Evolutionary conservation across 202 grass and related monocot species (phyloP).

Genomic region (Eragrostis tef): DNA sequence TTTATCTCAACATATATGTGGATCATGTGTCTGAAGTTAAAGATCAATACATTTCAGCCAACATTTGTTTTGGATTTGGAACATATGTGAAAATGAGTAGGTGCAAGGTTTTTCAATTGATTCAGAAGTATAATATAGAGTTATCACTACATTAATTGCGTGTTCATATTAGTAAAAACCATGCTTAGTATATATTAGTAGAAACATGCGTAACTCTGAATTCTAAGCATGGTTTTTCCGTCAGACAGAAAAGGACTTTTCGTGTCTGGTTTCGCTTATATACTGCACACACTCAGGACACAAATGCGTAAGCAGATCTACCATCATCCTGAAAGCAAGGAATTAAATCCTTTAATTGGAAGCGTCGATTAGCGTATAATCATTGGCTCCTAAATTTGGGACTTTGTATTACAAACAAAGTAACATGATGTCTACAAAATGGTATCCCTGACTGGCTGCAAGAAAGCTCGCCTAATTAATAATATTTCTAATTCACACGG

Average conservation of each 20-base stretch:
- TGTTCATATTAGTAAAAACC: no score
- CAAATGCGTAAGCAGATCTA: not conserved
- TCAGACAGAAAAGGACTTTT: not conserved
- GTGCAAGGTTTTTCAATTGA: constrained; percentile 4
- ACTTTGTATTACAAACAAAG: not conserved
- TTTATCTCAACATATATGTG: not conserved
- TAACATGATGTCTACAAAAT: constrained; percentile 1
- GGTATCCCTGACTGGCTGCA: not conserved
- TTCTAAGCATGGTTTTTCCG: not conserved
- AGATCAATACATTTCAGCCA: not conserved
- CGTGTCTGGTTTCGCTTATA: not conserved
- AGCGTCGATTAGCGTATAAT: not conserved
- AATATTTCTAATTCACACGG: constrained; percentile 24
- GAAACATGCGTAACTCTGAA: not conserved
- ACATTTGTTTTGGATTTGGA: constrained; percentile 1
- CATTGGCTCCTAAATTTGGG: constrained; percentile 7
- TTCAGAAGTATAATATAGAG: not conserved
- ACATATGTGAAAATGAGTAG: not conserved
- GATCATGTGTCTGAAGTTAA: not conserved
- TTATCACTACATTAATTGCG: not conserved
- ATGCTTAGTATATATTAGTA: not conserved
- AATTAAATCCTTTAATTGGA: not conserved
- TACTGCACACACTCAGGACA: not conserved
- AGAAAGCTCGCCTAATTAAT: constrained; percentile 23
- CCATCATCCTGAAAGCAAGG: constrained; percentile 10